Base-by-base conservation (phyloP, 2,329 filamentous ascomycete genomes). In the Ploettnerulaceae sp. region DNA sequence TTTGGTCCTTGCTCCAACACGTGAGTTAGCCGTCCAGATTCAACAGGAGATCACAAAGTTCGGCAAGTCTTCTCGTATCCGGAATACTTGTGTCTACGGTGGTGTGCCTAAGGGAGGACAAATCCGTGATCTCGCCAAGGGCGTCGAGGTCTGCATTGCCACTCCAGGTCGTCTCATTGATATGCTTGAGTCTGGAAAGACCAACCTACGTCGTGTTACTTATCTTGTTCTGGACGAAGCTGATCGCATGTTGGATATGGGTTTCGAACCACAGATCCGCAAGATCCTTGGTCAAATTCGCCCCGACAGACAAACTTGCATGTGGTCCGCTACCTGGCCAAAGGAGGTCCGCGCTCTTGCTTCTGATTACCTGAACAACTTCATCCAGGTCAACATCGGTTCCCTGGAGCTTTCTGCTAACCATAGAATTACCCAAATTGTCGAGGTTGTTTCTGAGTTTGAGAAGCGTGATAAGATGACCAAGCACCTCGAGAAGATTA, bases 201-300 rank as follows among this genome's bases (percentile, higher is more conserved):
- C 93, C 62, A 97, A 98, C 74, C 81, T 98, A 55, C 91, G 91
- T 58, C 89, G 93, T 68, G 90, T 97, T 53, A 98, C 93, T 47
- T 98, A 98, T 73, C 77, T 98, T 48, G 93, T 97, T 58, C 89
- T 98, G 55, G 93, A 98, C 63, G 93, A 98, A 75, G 93, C 93
- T 67, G 93, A 98, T 73, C 91, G 93, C 65, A 98, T 98, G 93
- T 78, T 98, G 67, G 93, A 98, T 74, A 98, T 98, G 93, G 93
- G 93, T 81, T 97, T 98, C 72, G 93, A 98, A 74, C 93, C 93
- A 58, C 93, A 97, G 70, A 97, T 98, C 63, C 89, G 93, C 75
- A 97, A 97, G 76, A 97, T 98, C 58, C 90, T 98, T 60, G 79
- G 86, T 55, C 93, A 98, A 73, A 97, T 97, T 70, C 89, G 93